A percentile compares a stretch with the other conserved stretches of the same genome.
phyloP scores from a whole-genome alignment of 345 rosid genomes.

The Populus tremula region DNA sequence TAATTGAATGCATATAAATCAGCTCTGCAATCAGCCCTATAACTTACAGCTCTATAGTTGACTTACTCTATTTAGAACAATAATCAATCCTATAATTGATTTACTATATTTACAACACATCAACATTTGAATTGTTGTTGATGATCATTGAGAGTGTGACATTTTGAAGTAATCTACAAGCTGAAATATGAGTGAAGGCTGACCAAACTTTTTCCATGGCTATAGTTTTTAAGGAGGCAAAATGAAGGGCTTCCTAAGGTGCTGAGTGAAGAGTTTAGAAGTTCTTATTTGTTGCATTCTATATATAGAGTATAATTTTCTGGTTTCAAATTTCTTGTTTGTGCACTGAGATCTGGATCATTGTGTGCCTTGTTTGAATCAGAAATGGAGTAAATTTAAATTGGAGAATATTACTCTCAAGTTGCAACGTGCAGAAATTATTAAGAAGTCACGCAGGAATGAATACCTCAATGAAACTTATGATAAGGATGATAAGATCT shows the following conservation, averaged over 20 bases:
- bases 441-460: constrained; percentile 2
- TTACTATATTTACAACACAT: background rate
- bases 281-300: background rate
- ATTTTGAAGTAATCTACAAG: background rate
- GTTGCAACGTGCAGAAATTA: constrained; percentile 22
- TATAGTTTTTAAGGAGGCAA: background rate
- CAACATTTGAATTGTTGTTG: too few species aligned
- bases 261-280: background rate
- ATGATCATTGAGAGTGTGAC: background rate
- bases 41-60: too few species aligned
- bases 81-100: too few species aligned
- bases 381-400: constrained; percentile 39
- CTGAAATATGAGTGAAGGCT: background rate
- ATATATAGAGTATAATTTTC: background rate
- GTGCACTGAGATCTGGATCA: background rate
- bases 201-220: background rate
- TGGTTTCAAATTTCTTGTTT: background rate
- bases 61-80: too few species aligned
- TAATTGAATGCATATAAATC: too few species aligned
- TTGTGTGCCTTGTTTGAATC: constrained; percentile 4
- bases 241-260: background rate
- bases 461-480: background rate
- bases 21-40: too few species aligned
- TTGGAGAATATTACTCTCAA: constrained; percentile 21
- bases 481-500: constrained; percentile 18